phyloP scores from a whole-genome alignment of 768 basidiomycete genomes.

The Pleurotus sapidus region DNA sequence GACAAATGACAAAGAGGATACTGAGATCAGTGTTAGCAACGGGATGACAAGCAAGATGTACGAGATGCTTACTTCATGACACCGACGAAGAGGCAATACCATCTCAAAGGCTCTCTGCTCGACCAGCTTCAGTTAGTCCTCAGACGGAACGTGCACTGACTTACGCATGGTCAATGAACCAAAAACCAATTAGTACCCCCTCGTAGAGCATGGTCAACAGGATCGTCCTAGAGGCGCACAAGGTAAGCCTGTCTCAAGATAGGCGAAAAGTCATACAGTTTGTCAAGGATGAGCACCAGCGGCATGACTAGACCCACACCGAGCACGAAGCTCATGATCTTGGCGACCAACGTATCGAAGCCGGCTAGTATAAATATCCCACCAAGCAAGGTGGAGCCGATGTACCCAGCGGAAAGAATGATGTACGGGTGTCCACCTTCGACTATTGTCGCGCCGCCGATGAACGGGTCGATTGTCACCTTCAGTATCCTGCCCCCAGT shows the following conservation, averaged over 20 bases:
- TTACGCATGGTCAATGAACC: constrained; percentile 93
- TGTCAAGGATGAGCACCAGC: constrained; percentile 82
- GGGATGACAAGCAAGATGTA: background rate
- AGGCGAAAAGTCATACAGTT: constrained; percentile 57
- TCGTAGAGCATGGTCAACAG: constrained; percentile 80
- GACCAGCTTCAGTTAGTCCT: constrained; percentile 1
- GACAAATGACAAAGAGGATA: constrained; percentile 85
- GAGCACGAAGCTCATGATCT: constrained; percentile 89
- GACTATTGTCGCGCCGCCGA: constrained; percentile 74
- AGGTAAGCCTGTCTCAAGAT: no score
- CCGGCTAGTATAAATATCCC: constrained; percentile 82
- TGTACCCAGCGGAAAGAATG: constrained; percentile 77
- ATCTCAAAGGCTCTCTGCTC: constrained; percentile 71
- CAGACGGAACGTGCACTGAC: constrained; percentile 22
- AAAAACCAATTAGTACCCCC: constrained; percentile 85
- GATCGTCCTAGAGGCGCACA: constrained; percentile 62
- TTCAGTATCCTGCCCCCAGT: constrained; percentile 77
- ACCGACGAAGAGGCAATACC: constrained; percentile 81
- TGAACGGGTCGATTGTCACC: constrained; percentile 81
- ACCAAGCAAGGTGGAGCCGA: constrained; percentile 80
- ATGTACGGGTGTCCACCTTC: constrained; percentile 72
- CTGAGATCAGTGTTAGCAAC: constrained; percentile 31
- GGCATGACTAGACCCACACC: constrained; percentile 86
- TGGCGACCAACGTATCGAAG: constrained; percentile 87
- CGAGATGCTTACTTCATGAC: constrained; percentile 70